phyloP scores from a whole-genome alignment of 257 asterid species.

The Fraxinus americana region DNA sequence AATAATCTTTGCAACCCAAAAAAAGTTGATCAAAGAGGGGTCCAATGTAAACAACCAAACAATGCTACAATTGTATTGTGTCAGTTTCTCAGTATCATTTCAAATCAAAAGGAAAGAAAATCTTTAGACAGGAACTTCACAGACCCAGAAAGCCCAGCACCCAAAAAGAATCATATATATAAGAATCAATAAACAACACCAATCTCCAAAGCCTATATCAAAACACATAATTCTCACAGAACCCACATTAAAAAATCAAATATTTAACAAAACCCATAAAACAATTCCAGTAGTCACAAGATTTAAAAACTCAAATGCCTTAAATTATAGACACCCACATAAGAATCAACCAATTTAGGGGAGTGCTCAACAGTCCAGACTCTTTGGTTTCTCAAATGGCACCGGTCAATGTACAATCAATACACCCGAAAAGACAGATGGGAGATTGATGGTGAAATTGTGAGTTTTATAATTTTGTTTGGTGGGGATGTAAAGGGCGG shows the following conservation, averaged over 20 bases:
- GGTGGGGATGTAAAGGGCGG: slow-evolving; percentile 17
- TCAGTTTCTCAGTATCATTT: slow-evolving; percentile 7
- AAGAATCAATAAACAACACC: slow-evolving; percentile 12
- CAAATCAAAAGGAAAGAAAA: not conserved
- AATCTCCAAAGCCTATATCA: slow-evolving; percentile 25
- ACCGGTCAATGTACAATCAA: slow-evolving; percentile 17
- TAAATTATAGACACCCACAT: slow-evolving; percentile 20
- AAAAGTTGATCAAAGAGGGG: not conserved
- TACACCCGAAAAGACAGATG: not conserved
- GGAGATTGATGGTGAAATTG: not conserved
- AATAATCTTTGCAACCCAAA: not conserved
- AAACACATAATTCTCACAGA: slow-evolving; percentile 29
- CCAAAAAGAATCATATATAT: slow-evolving; percentile 11
- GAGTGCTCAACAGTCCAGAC: slow-evolving; percentile 6
- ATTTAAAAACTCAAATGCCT: not conserved
- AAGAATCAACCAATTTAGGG: slow-evolving; percentile 19
- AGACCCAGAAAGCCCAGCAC: slow-evolving; percentile 17
- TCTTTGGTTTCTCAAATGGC: slow-evolving; percentile 18
- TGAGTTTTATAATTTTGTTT: not conserved
- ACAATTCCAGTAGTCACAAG: slow-evolving; percentile 5
- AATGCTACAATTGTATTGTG: slow-evolving; percentile 15
- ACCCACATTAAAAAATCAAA: slow-evolving; percentile 31
- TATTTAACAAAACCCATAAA: slow-evolving; percentile 28
- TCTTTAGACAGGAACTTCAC: not conserved
- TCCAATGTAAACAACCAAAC: slow-evolving; percentile 8